Evolutionary conservation across 306 rosid species (phyloP).

Genomic region (Adenanthera pavonina): DNA sequence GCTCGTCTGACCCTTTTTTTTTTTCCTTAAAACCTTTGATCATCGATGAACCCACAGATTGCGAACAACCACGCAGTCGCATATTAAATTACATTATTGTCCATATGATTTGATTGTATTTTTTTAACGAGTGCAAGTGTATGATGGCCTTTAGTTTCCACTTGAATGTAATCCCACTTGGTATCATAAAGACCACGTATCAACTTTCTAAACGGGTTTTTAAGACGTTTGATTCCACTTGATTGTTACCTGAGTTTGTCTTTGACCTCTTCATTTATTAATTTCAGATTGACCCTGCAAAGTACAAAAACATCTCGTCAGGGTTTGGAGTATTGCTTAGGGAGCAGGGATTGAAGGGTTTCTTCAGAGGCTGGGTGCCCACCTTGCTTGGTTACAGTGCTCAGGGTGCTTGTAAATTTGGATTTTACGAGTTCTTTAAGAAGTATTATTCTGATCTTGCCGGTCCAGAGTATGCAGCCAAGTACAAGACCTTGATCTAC

Average conservation of each 20-base stretch:
- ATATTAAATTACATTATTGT: not conserved
- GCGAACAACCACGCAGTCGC: not conserved
- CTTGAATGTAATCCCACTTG: not conserved
- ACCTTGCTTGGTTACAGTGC: constrained; percentile 90
- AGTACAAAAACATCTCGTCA: constrained; percentile 74
- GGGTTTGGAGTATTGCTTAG: constrained; percentile 78
- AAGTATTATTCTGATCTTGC: constrained; percentile 90
- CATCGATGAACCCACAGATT: not conserved
- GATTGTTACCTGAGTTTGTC: not conserved
- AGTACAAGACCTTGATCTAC: constrained; percentile 94
- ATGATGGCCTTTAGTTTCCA: not conserved
- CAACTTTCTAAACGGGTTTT: not conserved
- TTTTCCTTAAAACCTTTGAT: not conserved
- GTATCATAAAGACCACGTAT: not conserved
- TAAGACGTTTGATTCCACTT: not conserved
- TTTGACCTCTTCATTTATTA: not conserved
- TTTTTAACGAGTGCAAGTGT: not conserved
- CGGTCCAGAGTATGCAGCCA: constrained; percentile 85
- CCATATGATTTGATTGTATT: not conserved
- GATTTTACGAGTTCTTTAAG: constrained; percentile 86
- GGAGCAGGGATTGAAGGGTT: constrained; percentile 87
- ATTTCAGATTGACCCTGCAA: constrained; percentile 78
- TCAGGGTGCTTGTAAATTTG: constrained; percentile 97
- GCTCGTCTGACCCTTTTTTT: not conserved
- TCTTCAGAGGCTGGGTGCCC: constrained; percentile 93